Base-by-base conservation (phyloP, 2,329 filamentous ascomycete species). In the Xylaria sp. region DNA sequence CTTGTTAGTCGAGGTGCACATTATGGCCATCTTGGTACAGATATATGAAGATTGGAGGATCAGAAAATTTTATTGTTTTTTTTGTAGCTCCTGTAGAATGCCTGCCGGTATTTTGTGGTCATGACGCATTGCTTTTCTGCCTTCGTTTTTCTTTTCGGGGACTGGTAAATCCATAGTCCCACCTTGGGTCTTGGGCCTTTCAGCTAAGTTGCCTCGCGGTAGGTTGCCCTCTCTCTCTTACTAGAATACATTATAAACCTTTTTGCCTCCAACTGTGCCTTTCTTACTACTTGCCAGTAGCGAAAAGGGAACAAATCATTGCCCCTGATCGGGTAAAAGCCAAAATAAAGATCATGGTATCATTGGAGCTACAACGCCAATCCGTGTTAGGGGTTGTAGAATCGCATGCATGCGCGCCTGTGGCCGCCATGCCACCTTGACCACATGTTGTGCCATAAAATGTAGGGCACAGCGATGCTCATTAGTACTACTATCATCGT, bases 321-420 rank as follows among this genome's bases (percentile, higher is more conserved):
- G 66, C 69, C 74, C 68, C 66, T 50, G 48, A 65, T 70, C 59
- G 68, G 72, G 67, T 71, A 65, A 50, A 74, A 75, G 77, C 71
- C 44, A 72, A 78, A 76, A 76, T 72, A 75, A 75, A 73, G 71
- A 74, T 73, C 76, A 71, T 79, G 77, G 77, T 79, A 79, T 79
- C 77, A 77, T 79, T 72, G 73, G 71, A 70, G 71, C 53, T 73
- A 69, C 71, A 78, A 78, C 76, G 76, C 77, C 76, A 71, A 71
- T 72, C 68, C 73, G 66, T 75, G 73, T 71, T 68, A 71, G 65
- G 72, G 72, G 72, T 70, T 72, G 68, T 72, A 58, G 73, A 72
- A 71, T 66, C 68, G 69, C 69, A 72, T 72, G 68, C 67, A 60
- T 65, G 69, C 66, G 54, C 51, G 27, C 47, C 54, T 61, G 53